A percentile compares a stretch with the other conserved stretches of the same genome.
phyloP scores from a whole-genome alignment of 164 flowering plant species.

The Liquidambar formosana region DNA sequence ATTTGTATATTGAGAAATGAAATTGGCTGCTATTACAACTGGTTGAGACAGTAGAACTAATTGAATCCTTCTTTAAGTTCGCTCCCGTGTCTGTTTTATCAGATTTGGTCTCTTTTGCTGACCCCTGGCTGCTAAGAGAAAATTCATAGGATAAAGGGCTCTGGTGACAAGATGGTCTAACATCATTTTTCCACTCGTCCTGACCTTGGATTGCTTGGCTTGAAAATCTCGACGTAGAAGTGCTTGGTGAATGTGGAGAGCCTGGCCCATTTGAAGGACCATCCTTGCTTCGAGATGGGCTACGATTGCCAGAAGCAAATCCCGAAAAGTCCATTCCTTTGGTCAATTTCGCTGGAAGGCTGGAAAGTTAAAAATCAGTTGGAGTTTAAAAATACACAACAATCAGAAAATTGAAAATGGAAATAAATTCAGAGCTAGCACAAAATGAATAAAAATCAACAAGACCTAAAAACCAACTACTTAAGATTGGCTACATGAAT shows the following conservation, averaged over 20 bases:
- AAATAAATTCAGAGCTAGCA: background rate
- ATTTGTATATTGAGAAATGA: slow-evolving; percentile 92
- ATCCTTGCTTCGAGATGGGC: slow-evolving; percentile 30
- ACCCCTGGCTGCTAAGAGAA: slow-evolving; percentile 27
- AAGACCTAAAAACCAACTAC: no score
- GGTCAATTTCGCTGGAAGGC: slow-evolving; percentile 57
- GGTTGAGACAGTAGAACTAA: slow-evolving; percentile 19
- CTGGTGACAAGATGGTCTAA: slow-evolving; percentile 24
- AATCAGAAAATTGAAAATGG: background rate
- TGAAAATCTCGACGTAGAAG: slow-evolving; percentile 40
- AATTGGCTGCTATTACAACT: slow-evolving; percentile 41
- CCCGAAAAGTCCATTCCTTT: slow-evolving; percentile 43
- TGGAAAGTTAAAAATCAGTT: slow-evolving; percentile 21
- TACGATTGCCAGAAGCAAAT: slow-evolving; percentile 31
- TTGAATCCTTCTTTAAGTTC: slow-evolving; percentile 19
- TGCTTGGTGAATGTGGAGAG: slow-evolving; percentile 29
- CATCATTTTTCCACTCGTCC: slow-evolving; percentile 33
- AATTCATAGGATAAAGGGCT: slow-evolving; percentile 44
- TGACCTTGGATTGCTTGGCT: slow-evolving; percentile 26
- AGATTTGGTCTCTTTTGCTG: slow-evolving; percentile 14
- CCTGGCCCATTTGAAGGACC: slow-evolving; percentile 22
- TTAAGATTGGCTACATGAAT: no score
- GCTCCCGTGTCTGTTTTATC: slow-evolving; percentile 23
- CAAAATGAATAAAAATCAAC: no score
- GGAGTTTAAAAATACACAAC: background rate